Conservation (phyloP, 805 yeast genomes). For the Cyberlindnera mycetangii region DNA sequence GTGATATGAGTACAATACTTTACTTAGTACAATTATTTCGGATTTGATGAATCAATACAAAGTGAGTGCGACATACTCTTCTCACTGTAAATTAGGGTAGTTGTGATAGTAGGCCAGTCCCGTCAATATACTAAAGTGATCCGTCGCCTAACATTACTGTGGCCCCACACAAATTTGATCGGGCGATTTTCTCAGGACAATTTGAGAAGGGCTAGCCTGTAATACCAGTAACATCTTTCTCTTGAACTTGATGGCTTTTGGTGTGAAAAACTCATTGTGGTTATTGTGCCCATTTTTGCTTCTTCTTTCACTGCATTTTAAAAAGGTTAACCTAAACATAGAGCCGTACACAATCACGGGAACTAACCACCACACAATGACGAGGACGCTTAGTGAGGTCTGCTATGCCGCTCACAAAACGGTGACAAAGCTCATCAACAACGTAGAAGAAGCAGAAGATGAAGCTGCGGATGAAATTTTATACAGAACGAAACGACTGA, state of each 20-base stretch:
- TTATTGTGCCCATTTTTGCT: not conserved
- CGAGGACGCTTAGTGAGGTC: constrained; percentile 1
- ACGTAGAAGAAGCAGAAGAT: no score
- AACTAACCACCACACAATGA: no score
- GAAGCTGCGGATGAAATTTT: constrained; percentile 1
- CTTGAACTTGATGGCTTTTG: not conserved
- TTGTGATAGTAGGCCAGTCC: no score
- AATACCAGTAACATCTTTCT: no score
- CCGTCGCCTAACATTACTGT: no score
- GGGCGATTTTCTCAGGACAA: not conserved
- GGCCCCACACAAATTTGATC: not conserved
- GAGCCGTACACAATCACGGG: not conserved
- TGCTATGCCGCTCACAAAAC: constrained; percentile 5
- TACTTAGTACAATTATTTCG: not conserved
- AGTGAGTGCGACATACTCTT: no score
- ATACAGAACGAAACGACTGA: constrained; percentile 3
- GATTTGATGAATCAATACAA: no score
- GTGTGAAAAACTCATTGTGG: not conserved
- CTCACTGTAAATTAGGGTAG: no score
- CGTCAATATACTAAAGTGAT: no score
- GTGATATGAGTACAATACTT: not conserved
- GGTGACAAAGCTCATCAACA: constrained; percentile 1
- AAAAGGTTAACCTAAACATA: no score
- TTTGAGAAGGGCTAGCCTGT: not conserved
- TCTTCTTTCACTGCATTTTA: not conserved